Evolutionary conservation across 805 yeast species (phyloP), one percentile per base, ranked within the genome.

Genomic region (Suhomyces sp.): DNA sequence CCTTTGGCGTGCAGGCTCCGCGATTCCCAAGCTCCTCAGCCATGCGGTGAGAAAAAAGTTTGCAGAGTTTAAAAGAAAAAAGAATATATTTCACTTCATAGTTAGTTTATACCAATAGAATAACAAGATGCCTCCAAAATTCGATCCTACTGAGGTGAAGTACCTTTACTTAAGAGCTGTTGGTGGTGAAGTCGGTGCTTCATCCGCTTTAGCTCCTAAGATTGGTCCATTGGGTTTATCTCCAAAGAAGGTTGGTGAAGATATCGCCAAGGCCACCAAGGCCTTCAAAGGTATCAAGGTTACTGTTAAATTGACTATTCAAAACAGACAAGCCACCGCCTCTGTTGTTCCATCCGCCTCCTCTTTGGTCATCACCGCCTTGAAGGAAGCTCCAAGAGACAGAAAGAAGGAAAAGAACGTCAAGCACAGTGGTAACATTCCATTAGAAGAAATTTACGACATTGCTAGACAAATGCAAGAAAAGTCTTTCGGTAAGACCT

Each of bases 181-280:
- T 69, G 99, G 99, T 89, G 99, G 99, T 86, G 99, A 94, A 85
- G 96, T 94, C 72, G 99, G 98, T 84, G 97, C 97, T 73, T 91
- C 98, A 61, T 89, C 99, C 65, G 97, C 99, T 66, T 88, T 94
- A 73, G 99, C 99, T 69, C 99, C 99, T 78, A 94, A 94, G 93
- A 94, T 94, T 76, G 99, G 99, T 89, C 99, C 99, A 69, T 89
- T 94, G 77, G 99, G 99, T 91, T 84, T 94, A 71, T 91, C 97
- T 60, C 97, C 99, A 84, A 94, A 93, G 96, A 93, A 94, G 87
- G 97, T 94, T 75, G 99, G 99, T 92, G 99, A 94, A 82, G 99
- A 94, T 78, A 94, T 94, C 72, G 99, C 99, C 78, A 94, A 94
- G 87, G 99, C 99, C 78, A 93, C 99, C 83, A 87, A 89, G 83